Base-by-base conservation (phyloP, 495 filamentous ascomycete species). In the Tuber magnatum region DNA sequence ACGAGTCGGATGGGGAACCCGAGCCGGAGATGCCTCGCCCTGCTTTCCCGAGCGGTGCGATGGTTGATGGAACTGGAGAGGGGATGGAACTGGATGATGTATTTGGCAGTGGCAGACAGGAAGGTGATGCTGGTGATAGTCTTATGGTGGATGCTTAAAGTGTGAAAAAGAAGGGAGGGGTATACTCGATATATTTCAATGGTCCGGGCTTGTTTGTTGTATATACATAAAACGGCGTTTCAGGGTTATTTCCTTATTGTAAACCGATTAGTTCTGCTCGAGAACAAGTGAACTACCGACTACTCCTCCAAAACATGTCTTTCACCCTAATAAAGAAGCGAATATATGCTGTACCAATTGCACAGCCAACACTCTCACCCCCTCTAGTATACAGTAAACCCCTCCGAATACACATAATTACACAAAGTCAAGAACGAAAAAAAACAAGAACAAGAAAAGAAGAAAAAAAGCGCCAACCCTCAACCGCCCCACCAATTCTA, bases 61-160 rank as follows among this genome's bases (percentile, higher is more conserved):
- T 69, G 73, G 78, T 81, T 14, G 82, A 75, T 2, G 81, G 78
- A 35, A 80, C 81, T 3, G 84, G 75, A 44, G 81, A 78, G n/a
- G 83, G 80, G 69, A 85, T 86, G 74, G 84, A 83, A 38, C 85
- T 88, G 85, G 85, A 85, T 38, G 87, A 85, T 70, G 83, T 83
- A 44, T 82, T 82, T 74, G 85, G 85, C 81, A 78, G 44, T 10
- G 75, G 73, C 5, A 75, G 73, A 70, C 81, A 75, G 43, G 85
- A 85, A 74, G 84, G 84, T 44, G 83, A 65, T 68, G 71, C 39
- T 7, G 71, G 70, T 35, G 81, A 84, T 80, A 82, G 77, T 69
- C 78, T 69, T 75, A 82, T 81, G 82, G 68, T 70, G 7, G 82
- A 83, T 74, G 82, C 75, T 46, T 81, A 81, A 70, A 74, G 14